phyloP scores from a whole-genome alignment of 495 filamentous ascomycete species.

The Trichoderma erinaceum region DNA sequence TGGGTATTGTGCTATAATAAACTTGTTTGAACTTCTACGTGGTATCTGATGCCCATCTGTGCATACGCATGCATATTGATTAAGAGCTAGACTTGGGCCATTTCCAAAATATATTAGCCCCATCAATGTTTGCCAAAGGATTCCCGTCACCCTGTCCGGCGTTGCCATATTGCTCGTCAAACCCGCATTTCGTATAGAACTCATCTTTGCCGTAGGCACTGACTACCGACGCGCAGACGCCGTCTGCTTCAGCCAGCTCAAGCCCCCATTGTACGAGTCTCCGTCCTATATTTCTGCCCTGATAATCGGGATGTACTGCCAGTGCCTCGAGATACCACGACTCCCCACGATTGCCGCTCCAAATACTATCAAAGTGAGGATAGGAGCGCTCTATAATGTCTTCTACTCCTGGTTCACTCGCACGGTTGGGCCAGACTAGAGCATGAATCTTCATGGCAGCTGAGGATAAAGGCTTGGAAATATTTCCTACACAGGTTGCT shows the following conservation, averaged over 20 bases:
- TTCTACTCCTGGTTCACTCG: neutral
- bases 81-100: too few species aligned
- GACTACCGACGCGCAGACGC: constrained; percentile 2
- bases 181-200: neutral
- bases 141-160: neutral
- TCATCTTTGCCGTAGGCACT: neutral
- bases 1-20: too few species aligned
- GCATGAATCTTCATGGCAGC: neutral
- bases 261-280: neutral
- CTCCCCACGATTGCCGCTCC: neutral
- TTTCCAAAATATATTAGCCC: neutral
- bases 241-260: neutral
- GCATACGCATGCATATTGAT: too few species aligned
- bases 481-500: neutral
- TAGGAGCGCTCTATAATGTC: neutral
- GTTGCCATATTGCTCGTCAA: neutral
- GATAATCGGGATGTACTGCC: neutral
- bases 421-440: neutral
- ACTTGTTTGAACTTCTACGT: too few species aligned
- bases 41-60: too few species aligned
- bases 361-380: neutral
- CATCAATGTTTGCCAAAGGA: neutral
- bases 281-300: neutral
- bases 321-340: neutral
- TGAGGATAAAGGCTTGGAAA: neutral